phyloP scores from a whole-genome alignment of 1,139 yeast species.

The Taphrina wiesneri region DNA sequence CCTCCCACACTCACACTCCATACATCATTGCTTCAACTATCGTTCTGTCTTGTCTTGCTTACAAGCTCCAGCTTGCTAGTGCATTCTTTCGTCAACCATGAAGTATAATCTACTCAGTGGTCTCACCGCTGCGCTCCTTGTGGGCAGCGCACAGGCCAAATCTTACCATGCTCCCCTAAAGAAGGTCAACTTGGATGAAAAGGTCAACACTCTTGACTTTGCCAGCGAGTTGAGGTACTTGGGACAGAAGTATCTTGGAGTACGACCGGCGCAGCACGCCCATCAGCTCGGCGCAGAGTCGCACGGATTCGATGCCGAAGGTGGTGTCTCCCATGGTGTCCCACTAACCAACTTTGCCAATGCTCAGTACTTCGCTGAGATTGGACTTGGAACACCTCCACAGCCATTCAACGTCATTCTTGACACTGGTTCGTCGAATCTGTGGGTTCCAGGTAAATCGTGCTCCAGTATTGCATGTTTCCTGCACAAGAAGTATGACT shows the following conservation, averaged over 20 bases:
- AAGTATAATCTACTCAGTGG: slow-evolving; percentile 24
- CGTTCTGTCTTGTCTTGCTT: neutral
- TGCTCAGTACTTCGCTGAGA: slow-evolving; percentile 78
- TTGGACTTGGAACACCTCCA: slow-evolving; percentile 86
- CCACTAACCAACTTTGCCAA: slow-evolving; percentile 90
- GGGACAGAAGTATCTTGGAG: slow-evolving; percentile 67
- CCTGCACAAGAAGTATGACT: slow-evolving; percentile 87
- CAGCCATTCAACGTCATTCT: slow-evolving; percentile 81
- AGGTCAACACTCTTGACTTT: slow-evolving; percentile 49
- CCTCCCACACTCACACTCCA: neutral
- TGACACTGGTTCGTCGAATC: slow-evolving; percentile 93
- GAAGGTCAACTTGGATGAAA: slow-evolving; percentile 25
- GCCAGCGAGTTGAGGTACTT: slow-evolving; percentile 67
- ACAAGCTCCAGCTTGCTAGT: neutral
- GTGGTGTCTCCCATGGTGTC: slow-evolving; percentile 56
- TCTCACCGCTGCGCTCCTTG: slow-evolving; percentile 24
- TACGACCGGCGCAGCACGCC: slow-evolving; percentile 43
- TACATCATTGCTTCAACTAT: too few relatives aligned
- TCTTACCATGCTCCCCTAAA: slow-evolving; percentile 27
- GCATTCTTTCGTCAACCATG: neutral
- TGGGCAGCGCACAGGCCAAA: slow-evolving; percentile 19
- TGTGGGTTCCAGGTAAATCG: slow-evolving; percentile 91
- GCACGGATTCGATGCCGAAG: slow-evolving; percentile 49
- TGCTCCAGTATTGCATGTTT: slow-evolving; percentile 94
- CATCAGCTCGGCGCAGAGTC: slow-evolving; percentile 47